Conservation (phyloP, 2,329 filamentous ascomycete species). For the Albifimbria verrucaria region DNA sequence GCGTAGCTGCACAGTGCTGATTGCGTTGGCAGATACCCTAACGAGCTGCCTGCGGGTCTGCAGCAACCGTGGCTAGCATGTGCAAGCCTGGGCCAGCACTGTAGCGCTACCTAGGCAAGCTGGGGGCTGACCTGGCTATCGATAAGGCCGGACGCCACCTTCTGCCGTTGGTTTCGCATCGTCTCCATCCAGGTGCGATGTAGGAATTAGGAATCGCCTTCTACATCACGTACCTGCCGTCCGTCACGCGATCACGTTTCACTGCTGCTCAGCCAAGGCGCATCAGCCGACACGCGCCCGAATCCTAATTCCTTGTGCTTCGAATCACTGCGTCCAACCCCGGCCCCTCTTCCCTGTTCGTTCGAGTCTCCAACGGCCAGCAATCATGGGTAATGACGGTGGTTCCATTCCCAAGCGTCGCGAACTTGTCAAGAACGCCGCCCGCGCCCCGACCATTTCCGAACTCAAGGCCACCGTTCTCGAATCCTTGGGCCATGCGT, state of each 20-base stretch:
- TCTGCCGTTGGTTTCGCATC: too few species aligned
- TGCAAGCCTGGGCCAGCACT: neutral
- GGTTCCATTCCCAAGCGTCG: slow-evolving; percentile 93
- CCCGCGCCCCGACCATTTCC: slow-evolving; percentile 74
- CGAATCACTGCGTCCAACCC: neutral
- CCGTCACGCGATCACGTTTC: too few species aligned
- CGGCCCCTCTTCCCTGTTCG: neutral
- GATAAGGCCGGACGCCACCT: too few species aligned
- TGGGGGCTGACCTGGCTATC: too few species aligned
- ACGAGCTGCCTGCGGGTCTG: neutral
- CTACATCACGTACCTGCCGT: too few species aligned
- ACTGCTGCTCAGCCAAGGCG: too few species aligned
- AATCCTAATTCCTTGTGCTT: neutral
- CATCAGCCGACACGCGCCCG: too few species aligned
- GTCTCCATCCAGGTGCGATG: too few species aligned
- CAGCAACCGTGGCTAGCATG: neutral
- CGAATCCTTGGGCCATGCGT: slow-evolving; percentile 82
- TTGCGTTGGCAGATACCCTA: neutral
- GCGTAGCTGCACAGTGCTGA: neutral
- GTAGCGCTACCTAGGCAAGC: too few species aligned
- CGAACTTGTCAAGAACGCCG: slow-evolving; percentile 93
- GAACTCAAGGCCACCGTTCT: slow-evolving; percentile 86
- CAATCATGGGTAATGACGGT: slow-evolving; percentile 90
- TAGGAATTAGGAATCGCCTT: too few species aligned
- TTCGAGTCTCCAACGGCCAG: neutral